Percentiles rank a stretch among this genome's conserved stretches.
Conservation (phyloP, 2,329 filamentous ascomycete genomes). For the Emergomyces pasteurianus region DNA sequence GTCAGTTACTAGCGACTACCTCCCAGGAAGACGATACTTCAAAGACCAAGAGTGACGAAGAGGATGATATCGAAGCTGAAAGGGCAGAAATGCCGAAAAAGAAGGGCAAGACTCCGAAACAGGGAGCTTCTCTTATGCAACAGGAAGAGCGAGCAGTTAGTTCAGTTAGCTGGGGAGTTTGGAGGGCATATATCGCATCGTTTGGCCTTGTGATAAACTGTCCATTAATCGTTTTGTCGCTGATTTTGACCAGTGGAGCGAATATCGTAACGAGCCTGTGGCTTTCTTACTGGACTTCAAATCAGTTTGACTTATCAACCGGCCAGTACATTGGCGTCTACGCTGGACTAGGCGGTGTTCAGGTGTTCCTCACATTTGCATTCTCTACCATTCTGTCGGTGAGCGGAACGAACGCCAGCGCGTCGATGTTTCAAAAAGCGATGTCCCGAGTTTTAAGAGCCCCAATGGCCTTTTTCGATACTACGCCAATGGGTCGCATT, state of each 20-base stretch:
- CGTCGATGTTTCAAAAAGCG: slow-evolving; percentile 66
- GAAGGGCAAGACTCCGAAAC: slow-evolving; percentile 26
- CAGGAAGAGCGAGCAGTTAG: slow-evolving; percentile 51
- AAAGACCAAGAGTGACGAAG: slow-evolving; percentile 37
- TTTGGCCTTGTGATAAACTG: slow-evolving; percentile 55
- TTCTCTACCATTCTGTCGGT: slow-evolving; percentile 72
- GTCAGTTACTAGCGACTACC: slow-evolving; percentile 69
- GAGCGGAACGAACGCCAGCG: slow-evolving; percentile 69
- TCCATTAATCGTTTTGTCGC: slow-evolving; percentile 49
- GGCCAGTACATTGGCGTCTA: slow-evolving; percentile 61
- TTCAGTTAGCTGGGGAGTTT: slow-evolving; percentile 70
- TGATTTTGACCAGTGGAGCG: slow-evolving; percentile 63
- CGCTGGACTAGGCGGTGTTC: slow-evolving; percentile 57
- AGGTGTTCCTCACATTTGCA: slow-evolving; percentile 63
- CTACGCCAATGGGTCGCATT: slow-evolving; percentile 85
- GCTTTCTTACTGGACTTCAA: slow-evolving; percentile 86
- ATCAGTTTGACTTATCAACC: slow-evolving; percentile 54
- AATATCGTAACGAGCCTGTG: slow-evolving; percentile 84
- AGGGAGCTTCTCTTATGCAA: slow-evolving; percentile 31
- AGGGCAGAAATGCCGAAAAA: slow-evolving; percentile 33
- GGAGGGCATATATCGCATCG: slow-evolving; percentile 62
- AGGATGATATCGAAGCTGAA: slow-evolving; percentile 36
- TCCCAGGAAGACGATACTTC: slow-evolving; percentile 47
- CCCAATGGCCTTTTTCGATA: slow-evolving; percentile 88
- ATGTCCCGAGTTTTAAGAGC: slow-evolving; percentile 61